Evolutionary conservation across 2,329 filamentous ascomycete species (phyloP).

Genomic region (Dactylonectria macrodidyma): DNA sequence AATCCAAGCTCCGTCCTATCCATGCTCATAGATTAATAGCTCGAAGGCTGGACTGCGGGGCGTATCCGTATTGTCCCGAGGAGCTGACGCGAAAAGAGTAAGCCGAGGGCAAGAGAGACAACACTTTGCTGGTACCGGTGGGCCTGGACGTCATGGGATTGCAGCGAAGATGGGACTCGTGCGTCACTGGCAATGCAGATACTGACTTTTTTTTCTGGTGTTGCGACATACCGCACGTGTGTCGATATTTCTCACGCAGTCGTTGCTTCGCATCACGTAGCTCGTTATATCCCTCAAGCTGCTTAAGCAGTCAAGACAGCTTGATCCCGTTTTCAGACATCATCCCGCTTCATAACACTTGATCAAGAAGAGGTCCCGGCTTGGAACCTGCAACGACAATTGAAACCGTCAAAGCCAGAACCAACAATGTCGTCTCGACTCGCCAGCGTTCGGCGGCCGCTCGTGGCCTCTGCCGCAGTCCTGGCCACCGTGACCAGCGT

Average conservation of each 20-base stretch:
- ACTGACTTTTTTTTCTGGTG: conserved; percentile 6
- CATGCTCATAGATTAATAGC: conserved; percentile 12
- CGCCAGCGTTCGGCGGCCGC: conserved; percentile 53
- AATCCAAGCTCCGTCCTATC: conserved; percentile 7
- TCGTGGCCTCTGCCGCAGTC: conserved; percentile 51
- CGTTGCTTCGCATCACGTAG: neutral
- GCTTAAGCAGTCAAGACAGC: neutral
- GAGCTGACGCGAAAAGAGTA: neutral
- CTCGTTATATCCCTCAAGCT: neutral
- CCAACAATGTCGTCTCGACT: conserved; percentile 55
- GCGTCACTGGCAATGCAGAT: conserved; percentile 15
- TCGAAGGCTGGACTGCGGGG: conserved; percentile 5
- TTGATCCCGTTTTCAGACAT: neutral
- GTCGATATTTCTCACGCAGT: neutral
- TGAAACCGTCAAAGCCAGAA: neutral
- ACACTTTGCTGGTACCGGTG: neutral
- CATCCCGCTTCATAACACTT: neutral
- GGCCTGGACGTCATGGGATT: conserved; percentile 2
- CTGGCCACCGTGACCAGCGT: conserved; percentile 49
- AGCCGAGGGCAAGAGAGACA: neutral
- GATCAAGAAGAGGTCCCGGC: neutral
- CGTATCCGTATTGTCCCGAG: neutral
- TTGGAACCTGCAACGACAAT: neutral
- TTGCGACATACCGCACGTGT: neutral
- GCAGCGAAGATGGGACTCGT: conserved; percentile 4